Conservation (phyloP, 2,329 filamentous ascomycete species). For the Claviceps capensis region DNA sequence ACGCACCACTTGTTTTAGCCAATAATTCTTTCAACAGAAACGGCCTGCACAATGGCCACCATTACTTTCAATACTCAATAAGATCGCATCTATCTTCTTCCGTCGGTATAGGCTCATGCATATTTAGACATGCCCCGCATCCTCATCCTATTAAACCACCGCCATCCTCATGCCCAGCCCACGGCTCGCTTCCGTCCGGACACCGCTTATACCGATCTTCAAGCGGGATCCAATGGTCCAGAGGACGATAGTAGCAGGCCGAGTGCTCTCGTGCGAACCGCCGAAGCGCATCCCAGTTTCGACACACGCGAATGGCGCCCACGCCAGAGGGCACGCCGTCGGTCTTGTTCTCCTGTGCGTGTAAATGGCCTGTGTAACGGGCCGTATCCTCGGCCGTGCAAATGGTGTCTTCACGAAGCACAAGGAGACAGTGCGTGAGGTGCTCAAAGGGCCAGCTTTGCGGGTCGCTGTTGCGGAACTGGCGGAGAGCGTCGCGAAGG, state of each 20-base stretch:
- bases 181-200: conserved; percentile 2
- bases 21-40: too few species aligned
- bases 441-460: conserved; percentile 2
- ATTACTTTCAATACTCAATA: too few species aligned
- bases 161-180: background rate
- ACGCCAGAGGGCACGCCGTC: conserved; percentile 9
- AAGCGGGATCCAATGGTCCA: background rate
- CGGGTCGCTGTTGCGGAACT: conserved; percentile 4
- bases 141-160: background rate
- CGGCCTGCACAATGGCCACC: too few species aligned
- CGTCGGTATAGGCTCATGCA: background rate
- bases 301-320: conserved; percentile 14
- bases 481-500: conserved; percentile 2
- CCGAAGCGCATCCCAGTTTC: conserved; percentile 15
- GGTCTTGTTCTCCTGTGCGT: background rate
- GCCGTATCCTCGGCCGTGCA: conserved; percentile 19
- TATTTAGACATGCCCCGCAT: background rate
- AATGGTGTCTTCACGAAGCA: conserved; percentile 15
- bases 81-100: background rate
- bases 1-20: too few species aligned
- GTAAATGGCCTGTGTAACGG: conserved; percentile 9
- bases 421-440: conserved; percentile 14
- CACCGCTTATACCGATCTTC: conserved; percentile 5
- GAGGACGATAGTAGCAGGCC: conserved; percentile 4
- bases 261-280: conserved; percentile 11